Evolutionary conservation across 2,329 filamentous ascomycete species (phyloP), one percentile per base, ranked within the genome.

Genomic region (Pseudogymnoascus sp.): DNA sequence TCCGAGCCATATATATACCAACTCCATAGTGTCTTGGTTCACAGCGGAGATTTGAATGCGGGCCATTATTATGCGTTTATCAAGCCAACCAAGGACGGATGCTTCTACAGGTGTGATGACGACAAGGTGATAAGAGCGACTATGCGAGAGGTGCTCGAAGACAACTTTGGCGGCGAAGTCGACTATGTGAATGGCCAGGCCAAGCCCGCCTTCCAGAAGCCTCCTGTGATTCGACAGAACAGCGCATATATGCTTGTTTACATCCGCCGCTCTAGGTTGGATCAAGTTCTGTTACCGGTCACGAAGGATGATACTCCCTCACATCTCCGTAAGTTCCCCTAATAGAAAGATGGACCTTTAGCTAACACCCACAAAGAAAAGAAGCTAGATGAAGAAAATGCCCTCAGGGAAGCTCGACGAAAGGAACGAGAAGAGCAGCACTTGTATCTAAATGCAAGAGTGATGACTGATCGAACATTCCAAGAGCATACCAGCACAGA

Each of bases 191-290:
- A 79, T 60, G 77, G 79, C 8, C 59, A 60, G 62, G 22, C 38
- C 16, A 61, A 37, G 41, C 70, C 76, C 2, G 73, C 76, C 2
- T 69, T 76, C n/a, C 78, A 80, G 58, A 85, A 83, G 72, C 57
- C 57, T 25, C 82, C 84, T 1, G 74, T 85, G 14, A 81, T 87
- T 75, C 81, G 85, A 60, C 83, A 86, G 63, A 87, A 86, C 75
- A 99, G 92, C 73, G 95, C 94, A 4, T 99, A 99, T 79, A 99
- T 99, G 94, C 77, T 99, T 79, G 95, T 99, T 1, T 99, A 99
- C 71, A 91, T 99, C 66, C 87, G 94, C 50, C 90, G 96, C 72
- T 89, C 87, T 59, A 85, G 87, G 61, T 76, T 96, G n/a, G 89
- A 96, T 70, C 82, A 89, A 66, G 87, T 97, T 57, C 80, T 99